Evolutionary conservation across 176 grass and related monocot species (phyloP), one percentile per base, ranked within the genome.

Genomic region (Avena insularis): DNA sequence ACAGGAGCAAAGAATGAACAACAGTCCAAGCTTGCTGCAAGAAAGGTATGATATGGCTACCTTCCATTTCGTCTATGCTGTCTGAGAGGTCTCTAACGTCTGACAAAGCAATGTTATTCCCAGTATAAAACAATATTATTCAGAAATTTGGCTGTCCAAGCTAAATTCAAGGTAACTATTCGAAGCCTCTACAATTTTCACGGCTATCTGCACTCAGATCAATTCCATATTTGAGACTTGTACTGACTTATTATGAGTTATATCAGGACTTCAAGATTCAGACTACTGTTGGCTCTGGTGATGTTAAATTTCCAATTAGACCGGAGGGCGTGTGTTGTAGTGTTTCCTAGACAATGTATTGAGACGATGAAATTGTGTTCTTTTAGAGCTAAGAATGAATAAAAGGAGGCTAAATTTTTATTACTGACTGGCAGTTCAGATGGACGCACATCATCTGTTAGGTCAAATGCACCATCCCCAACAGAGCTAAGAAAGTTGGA

Each of bases 261-360:
- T 51, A 6, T 15, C 78, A 98, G 93, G 96, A 98, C 80, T 98
- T 98, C 11, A 98, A 98, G 86, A 93, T 98, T 57, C 93, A 98
- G 84, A 98, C 96, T 81, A 98, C 95, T 7, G 96, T 98, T 73
- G 92, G 90, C 45, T 98, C 96, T n/a, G 94, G 96, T 85, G 96
- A 98, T 84, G 93, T 90, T 31, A 96, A 96, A 91, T 98, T 98
- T 90, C 92, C 93, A 61, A 98, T 96, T 66, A 91, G 93, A 70
- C 96, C 96, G 20, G 96, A 98, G 86, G 96, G 92, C 9, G 29
- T 29, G 1, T 29, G 29, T 29, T 29, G 48, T 11, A 50, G 48
- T 50, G 48, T 12, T 50, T 50, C 10, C 48, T 50, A 50, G 48
- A 50, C 12, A 50, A 50, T 50, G 48, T 50, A 50, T 12, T 50